phyloP scores from a whole-genome alignment of 768 basidiomycete genomes.

The Leucocoprinus leucothites region DNA sequence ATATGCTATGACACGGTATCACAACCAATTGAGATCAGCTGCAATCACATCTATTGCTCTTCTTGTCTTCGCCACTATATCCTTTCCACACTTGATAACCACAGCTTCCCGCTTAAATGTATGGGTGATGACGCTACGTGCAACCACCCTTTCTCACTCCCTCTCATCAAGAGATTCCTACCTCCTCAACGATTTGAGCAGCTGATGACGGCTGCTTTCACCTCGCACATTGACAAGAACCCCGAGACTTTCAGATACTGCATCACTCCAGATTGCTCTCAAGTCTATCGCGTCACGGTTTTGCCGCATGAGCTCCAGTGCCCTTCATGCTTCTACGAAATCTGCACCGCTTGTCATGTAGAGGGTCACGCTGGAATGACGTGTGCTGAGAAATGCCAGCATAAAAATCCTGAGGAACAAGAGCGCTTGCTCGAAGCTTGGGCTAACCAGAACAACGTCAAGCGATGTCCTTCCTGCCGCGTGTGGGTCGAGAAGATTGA shows the following conservation, averaged over 20 bases:
- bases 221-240: constrained; percentile 49
- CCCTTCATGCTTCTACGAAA: constrained; percentile 46
- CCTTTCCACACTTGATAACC: constrained; percentile 34
- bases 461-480: constrained; percentile 44
- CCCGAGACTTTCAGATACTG: constrained; percentile 61
- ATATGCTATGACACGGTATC: constrained; percentile 48
- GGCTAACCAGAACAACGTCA: constrained; percentile 34
- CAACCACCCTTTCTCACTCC: constrained; percentile 48
- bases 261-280: constrained; percentile 68
- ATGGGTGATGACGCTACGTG: constrained; percentile 60
- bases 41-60: constrained; percentile 49
- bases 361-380: constrained; percentile 50
- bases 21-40: constrained; percentile 38
- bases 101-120: constrained; percentile 60
- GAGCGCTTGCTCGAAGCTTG: constrained; percentile 40
- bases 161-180: constrained; percentile 49
- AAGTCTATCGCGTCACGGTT: constrained; percentile 49
- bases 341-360: constrained; percentile 48
- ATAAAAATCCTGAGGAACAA: constrained; percentile 34
- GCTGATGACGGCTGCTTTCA: constrained; percentile 55
- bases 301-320: constrained; percentile 34
- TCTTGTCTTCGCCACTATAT: constrained; percentile 48
- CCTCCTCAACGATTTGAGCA: constrained; percentile 45
- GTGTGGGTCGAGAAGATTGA: constrained; percentile 45
- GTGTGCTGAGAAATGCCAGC: constrained; percentile 36